Evolutionary conservation across 2,329 filamentous ascomycete genomes (phyloP).

Genomic region (Periconia digitata): DNA sequence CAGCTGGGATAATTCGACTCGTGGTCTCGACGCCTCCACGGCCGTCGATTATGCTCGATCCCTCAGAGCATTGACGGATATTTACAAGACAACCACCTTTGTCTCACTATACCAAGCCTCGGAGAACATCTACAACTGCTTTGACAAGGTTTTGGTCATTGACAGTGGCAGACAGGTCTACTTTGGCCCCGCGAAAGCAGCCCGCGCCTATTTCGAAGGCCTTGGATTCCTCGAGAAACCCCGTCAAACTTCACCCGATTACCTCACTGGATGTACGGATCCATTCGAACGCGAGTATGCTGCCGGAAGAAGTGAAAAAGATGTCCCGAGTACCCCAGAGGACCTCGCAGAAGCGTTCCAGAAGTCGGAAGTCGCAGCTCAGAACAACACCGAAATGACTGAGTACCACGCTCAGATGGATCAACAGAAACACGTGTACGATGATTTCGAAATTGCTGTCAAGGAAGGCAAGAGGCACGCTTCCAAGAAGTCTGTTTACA

Average conservation of each 20-base stretch:
- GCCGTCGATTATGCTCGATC: slow-evolving; percentile 53
- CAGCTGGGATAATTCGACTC: slow-evolving; percentile 60
- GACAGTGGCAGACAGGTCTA: slow-evolving; percentile 75
- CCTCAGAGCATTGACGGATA: slow-evolving; percentile 67
- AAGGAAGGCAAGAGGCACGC: slow-evolving; percentile 77
- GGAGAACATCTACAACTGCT: slow-evolving; percentile 76
- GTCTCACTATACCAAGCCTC: slow-evolving; percentile 85
- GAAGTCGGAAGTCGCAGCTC: slow-evolving; percentile 60
- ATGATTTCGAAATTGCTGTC: slow-evolving; percentile 77
- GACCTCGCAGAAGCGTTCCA: slow-evolving; percentile 71
- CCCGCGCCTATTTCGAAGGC: slow-evolving; percentile 72
- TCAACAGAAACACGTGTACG: slow-evolving; percentile 66
- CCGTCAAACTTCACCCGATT: slow-evolving; percentile 79
- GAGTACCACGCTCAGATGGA: slow-evolving; percentile 67
- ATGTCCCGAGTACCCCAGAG: slow-evolving; percentile 70
- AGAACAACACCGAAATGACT: slow-evolving; percentile 66
- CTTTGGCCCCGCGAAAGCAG: slow-evolving; percentile 69
- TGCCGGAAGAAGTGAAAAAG: slow-evolving; percentile 62
- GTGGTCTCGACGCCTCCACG: slow-evolving; percentile 52
- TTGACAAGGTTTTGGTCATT: slow-evolving; percentile 84
- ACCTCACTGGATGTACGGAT: slow-evolving; percentile 79
- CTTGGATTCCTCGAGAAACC: slow-evolving; percentile 75
- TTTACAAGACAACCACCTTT: slow-evolving; percentile 81
- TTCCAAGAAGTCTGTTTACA: slow-evolving; percentile 73
- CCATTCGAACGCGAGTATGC: slow-evolving; percentile 80